Evolutionary conservation across 1,139 yeast genomes (phyloP), one percentile per base, ranked within the genome.

Genomic region (Sugiyamaella castrensis): DNA sequence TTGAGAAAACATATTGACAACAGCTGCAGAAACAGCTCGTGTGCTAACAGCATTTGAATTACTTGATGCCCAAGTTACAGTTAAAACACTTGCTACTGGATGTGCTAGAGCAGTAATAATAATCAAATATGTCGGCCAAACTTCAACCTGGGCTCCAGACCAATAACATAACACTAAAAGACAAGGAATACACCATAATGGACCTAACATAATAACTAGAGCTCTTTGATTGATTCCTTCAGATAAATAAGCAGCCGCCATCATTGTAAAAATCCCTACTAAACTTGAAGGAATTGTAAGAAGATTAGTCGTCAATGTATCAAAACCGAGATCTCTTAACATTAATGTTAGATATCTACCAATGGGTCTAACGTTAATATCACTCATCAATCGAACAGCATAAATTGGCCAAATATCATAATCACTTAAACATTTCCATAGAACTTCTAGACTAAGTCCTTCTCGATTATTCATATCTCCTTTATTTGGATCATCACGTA

Each of bases 401-500:
- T 80, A 82, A 27, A 82, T 65, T 8, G 87, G 87, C 79, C 81
- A 75, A 47, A 81, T 58, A 61, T 82, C 81, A 57, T 73, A 78
- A 62, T 83, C 87, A 5, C 47, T 60, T 2, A 81, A 47, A 1
- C 81, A 68, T 38, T 65, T 62, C 57, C 67, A 57, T 30, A 81
- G 61, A 46, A 71, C 71, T 42, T 57, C 66, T 15, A 67, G 60
- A 6, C 72, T 62, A 7, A 82, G 68, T 0, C 80, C 79, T 57
- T 80, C 79, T 52, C 85, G 72, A 60, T 82, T 82, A 60, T 81
- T 73, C 85, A 81, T 80, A 54, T 80, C 83, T 12, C 87, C 86
- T 65, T 83, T 83, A 1, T 77, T 67, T 5, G 88, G 87, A 58
- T 83, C 89, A 62, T 82, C 87, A 57, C 87, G 66, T 48, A 83